These are phyloP conservation scores for Cinchona pubescens DNA, from an alignment of 257 asterid species.

Conservation along the genomic window DNA sequence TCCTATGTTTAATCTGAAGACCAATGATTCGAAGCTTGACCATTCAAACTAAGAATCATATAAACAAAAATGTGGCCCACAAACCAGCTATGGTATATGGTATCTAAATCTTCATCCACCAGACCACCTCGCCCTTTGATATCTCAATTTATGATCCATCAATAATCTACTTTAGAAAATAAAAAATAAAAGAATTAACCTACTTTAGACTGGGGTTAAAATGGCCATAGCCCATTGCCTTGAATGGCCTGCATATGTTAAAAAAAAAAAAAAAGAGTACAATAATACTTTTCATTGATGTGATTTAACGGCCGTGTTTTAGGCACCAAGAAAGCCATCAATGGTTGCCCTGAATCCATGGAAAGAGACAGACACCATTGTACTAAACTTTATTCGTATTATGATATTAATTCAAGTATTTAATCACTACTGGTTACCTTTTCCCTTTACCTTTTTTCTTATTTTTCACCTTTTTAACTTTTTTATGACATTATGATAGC, in stretches of 20 bases:
- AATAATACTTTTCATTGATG: slow-evolving; percentile 62
- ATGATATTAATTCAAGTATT: slow-evolving; percentile 7
- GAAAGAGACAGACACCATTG: slow-evolving; percentile 23
- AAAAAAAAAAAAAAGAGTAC: slow-evolving; percentile 11
- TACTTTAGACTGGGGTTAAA: slow-evolving; percentile 24
- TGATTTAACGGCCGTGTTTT: slow-evolving; percentile 56
- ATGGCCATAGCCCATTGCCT: not conserved
- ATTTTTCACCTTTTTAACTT: not conserved
- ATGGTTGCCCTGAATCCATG: slow-evolving; percentile 35
- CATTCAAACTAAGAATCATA: slow-evolving; percentile 70
- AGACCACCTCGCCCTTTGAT: slow-evolving; percentile 3
- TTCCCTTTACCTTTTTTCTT: slow-evolving; percentile 21
- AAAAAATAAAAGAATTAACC: too few relatives aligned
- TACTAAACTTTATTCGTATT: slow-evolving; percentile 13
- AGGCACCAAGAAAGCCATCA: slow-evolving; percentile 44
- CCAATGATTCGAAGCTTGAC: slow-evolving; percentile 77
- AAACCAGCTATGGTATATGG: slow-evolving; percentile 25
- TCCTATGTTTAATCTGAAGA: slow-evolving; percentile 71
- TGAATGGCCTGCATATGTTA: slow-evolving; percentile 24
- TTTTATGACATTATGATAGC: slow-evolving; percentile 6
- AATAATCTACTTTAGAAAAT: slow-evolving; percentile 26
- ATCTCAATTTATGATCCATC: slow-evolving; percentile 21
- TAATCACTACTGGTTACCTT: slow-evolving; percentile 12
- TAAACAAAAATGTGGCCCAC: slow-evolving; percentile 33
- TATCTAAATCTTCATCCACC: slow-evolving; percentile 13